phyloP scores from a whole-genome alignment of 2,329 filamentous ascomycete genomes.

The Cercospora sp. region DNA sequence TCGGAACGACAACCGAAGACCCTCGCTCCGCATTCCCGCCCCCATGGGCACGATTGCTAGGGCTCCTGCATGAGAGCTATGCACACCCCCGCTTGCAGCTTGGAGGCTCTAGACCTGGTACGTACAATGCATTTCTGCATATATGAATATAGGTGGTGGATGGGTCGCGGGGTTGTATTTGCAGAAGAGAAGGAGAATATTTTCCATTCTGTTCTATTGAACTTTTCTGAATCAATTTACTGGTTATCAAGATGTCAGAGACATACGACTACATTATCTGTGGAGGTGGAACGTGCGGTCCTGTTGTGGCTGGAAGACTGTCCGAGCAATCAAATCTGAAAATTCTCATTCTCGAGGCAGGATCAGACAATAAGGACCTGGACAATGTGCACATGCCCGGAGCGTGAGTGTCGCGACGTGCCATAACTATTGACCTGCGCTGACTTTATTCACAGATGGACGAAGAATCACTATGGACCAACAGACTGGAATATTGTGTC shows the following conservation, averaged over 20 bases:
- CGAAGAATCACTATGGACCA: conserved; percentile 46
- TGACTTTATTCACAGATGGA: conserved; percentile 36
- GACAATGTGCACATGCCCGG: conserved; percentile 51
- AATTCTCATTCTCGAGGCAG: conserved; percentile 33
- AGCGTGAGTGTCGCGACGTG: conserved; percentile 34
- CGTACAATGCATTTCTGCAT: conserved; percentile 1
- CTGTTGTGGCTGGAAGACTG: conserved; percentile 31
- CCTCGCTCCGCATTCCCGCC: conserved; percentile 8
- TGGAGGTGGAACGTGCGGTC: conserved; percentile 33
- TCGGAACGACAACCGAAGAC: conserved; percentile 13
- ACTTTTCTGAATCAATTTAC: background rate
- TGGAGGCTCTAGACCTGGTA: conserved; percentile 1
- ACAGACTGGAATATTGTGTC: conserved; percentile 50
- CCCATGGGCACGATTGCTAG: background rate
- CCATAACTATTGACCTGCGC: background rate
- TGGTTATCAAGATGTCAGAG: conserved; percentile 23
- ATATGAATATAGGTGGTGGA: background rate
- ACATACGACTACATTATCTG: conserved; percentile 33
- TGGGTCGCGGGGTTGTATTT: background rate
- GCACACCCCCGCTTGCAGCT: conserved; percentile 8
- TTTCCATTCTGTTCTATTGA: background rate
- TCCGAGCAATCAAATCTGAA: conserved; percentile 31
- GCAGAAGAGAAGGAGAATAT: background rate
- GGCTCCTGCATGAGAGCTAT: background rate
- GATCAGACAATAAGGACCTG: conserved; percentile 39